These are phyloP conservation scores for Pythium sukuiense DNA, from an alignment of 352 stramenopile species.

Conservation along the genomic window DNA sequence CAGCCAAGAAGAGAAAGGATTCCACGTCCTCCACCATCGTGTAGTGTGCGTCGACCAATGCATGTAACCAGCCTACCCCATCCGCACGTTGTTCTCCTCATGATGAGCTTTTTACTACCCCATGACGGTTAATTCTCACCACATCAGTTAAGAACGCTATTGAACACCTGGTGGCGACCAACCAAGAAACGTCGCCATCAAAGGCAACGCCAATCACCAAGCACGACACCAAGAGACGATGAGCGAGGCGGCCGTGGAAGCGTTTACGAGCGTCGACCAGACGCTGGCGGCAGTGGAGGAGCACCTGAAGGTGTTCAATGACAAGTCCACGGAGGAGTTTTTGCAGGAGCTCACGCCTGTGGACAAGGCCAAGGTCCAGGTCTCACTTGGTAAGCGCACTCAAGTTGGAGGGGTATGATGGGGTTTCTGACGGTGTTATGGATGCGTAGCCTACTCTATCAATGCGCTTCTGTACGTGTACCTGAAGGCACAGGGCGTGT, in stretches of 20 bases:
- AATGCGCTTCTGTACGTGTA: conserved; percentile 88
- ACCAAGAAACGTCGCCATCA: conserved; percentile 26
- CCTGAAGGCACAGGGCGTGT: conserved; percentile 85
- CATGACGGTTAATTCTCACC: not conserved
- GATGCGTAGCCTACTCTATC: conserved; percentile 69
- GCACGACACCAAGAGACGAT: conserved; percentile 24
- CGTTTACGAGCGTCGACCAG: conserved; percentile 74
- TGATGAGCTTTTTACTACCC: not conserved
- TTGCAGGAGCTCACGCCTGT: conserved; percentile 56
- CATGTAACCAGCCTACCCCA: not conserved
- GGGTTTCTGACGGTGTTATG: not conserved
- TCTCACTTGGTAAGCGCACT: conserved; percentile 61
- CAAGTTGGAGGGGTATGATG: not conserved
- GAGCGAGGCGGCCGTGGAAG: conserved; percentile 63
- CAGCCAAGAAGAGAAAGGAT: conserved; percentile 33
- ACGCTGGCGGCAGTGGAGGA: conserved; percentile 76
- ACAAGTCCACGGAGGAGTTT: conserved; percentile 58
- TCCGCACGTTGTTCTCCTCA: conserved; percentile 5
- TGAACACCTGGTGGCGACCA: conserved; percentile 13
- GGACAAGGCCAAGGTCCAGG: conserved; percentile 82
- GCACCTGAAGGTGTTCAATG: conserved; percentile 61
- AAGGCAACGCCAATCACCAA: conserved; percentile 10
- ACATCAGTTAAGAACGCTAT: conserved; percentile 14
- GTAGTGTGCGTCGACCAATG: conserved; percentile 1
- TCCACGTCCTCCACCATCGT: conserved; percentile 20